These are phyloP conservation scores for Solanum medicagineum DNA, from an alignment of 257 asterid genomes.

Conservation along the genomic window DNA sequence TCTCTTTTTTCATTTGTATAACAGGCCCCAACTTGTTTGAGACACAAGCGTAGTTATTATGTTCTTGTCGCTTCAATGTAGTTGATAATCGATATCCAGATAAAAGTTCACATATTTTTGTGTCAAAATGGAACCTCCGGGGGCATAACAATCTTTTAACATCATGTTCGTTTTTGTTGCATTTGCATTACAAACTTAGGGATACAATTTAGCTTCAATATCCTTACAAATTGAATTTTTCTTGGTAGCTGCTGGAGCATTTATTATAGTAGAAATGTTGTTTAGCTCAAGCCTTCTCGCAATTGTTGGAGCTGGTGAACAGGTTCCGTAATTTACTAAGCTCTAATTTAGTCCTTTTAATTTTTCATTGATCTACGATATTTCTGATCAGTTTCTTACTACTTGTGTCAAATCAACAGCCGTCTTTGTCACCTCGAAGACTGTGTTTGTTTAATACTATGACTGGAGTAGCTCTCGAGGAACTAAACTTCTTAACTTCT, in stretches of 20 bases:
- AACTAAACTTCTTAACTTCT: constrained; percentile 83
- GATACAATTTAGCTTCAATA: neutral
- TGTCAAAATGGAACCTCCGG: neutral
- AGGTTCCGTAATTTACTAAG: constrained; percentile 27
- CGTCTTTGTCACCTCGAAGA: constrained; percentile 84
- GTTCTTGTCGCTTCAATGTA: neutral
- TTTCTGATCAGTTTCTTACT: neutral
- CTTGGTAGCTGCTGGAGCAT: constrained; percentile 70
- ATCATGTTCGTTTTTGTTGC: neutral
- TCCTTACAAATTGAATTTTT: neutral
- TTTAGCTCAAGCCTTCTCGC: constrained; percentile 78
- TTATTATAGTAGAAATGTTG: constrained; percentile 73
- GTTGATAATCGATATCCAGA: neutral
- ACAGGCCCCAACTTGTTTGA: neutral
- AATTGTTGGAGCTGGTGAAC: constrained; percentile 95
- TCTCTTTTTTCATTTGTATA: neutral
- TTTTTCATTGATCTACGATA: neutral
- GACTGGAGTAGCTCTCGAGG: constrained; percentile 64
- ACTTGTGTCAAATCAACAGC: constrained; percentile 35
- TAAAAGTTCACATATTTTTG: neutral
- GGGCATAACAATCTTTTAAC: neutral
- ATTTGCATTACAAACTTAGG: neutral
- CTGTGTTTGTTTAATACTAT: constrained; percentile 64
- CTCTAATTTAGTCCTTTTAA: neutral
- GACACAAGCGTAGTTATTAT: neutral